Percentiles rank a stretch among this genome's conserved stretches.
Evolutionary conservation across 495 filamentous ascomycete species (phyloP).

Genomic region (Penicillium cinerascens): DNA sequence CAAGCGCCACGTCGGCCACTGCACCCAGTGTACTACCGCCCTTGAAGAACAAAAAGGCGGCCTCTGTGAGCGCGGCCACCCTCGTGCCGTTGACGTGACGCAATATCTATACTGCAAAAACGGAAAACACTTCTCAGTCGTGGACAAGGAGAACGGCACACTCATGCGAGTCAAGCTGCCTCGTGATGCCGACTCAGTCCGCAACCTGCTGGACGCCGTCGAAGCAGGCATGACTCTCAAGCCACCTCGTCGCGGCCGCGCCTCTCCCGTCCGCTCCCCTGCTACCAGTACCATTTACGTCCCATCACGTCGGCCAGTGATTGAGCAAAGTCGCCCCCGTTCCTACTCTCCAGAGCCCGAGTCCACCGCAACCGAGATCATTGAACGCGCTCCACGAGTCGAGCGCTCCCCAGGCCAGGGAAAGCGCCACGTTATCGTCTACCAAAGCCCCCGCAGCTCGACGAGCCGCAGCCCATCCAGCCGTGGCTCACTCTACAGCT

Average conservation of each 20-base stretch:
- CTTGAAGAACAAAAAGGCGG: conserved; percentile 32
- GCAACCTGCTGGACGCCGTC: conserved; percentile 45
- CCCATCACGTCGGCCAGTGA: conserved; percentile 26
- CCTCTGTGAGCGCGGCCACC: conserved; percentile 49
- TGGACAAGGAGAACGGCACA: conserved; percentile 44
- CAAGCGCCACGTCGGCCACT: conserved; percentile 27
- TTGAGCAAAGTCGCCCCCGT: conserved; percentile 16
- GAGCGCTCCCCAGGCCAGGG: conserved; percentile 3
- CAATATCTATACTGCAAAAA: conserved; percentile 48
- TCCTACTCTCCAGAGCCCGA: conserved; percentile 14
- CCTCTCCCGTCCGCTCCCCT: conserved; percentile 11
- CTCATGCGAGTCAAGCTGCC: conserved; percentile 49
- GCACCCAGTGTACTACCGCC: conserved; percentile 39
- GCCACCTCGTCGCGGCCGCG: conserved; percentile 13
- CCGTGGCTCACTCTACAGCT: conserved; percentile 42
- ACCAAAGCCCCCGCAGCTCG: conserved; percentile 28
- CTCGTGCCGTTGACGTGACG: conserved; percentile 44
- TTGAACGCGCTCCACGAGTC: conserved; percentile 34
- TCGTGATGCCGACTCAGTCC: conserved; percentile 32
- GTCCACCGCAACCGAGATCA: conserved; percentile 20
- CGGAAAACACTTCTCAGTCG: conserved; percentile 44
- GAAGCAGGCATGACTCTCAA: conserved; percentile 43
- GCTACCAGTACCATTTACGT: conserved; percentile 40
- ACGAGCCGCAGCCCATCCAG: conserved; percentile 34
- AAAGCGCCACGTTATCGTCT: conserved; percentile 36